Conservation (phyloP, 345 rosid genomes). For the Mangifera indica region DNA sequence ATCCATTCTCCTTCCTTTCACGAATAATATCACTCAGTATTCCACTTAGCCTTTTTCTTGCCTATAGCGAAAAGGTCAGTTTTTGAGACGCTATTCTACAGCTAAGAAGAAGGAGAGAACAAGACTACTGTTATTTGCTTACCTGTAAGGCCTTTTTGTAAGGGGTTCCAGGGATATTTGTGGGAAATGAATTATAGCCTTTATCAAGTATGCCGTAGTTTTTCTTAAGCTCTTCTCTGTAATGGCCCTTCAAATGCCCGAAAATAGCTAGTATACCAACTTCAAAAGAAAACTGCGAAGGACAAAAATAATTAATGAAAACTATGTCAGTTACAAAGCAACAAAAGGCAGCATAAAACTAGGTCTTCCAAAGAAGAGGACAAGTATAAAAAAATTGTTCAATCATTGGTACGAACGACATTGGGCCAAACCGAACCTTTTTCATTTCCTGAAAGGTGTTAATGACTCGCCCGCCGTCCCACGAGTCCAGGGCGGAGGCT, state of each 20-base stretch:
- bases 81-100: background rate
- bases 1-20: slow-evolving; percentile 53
- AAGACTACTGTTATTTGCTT: slow-evolving; percentile 12
- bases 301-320: background rate
- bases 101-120: background rate
- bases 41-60: slow-evolving; percentile 53
- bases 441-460: slow-evolving; percentile 85
- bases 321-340: background rate
- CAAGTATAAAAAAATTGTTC: background rate
- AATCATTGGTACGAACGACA: slow-evolving; percentile 12
- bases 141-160: slow-evolving; percentile 64
- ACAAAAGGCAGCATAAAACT: background rate
- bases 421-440: slow-evolving; percentile 43
- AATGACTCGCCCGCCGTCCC: slow-evolving; percentile 48
- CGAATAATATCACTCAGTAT: slow-evolving; percentile 46
- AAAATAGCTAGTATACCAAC: slow-evolving; percentile 73
- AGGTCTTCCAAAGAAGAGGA: background rate
- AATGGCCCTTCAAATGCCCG: slow-evolving; percentile 57
- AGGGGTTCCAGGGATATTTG: slow-evolving; percentile 69
- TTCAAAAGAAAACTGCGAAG: slow-evolving; percentile 75
- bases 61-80: slow-evolving; percentile 25
- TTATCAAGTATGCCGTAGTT: slow-evolving; percentile 65
- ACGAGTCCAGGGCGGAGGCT: slow-evolving; percentile 47
- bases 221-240: slow-evolving; percentile 63
- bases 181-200: slow-evolving; percentile 90